Evolutionary conservation across 1,284 basidiomycete genomes (phyloP), one percentile per base, ranked within the genome.

Genomic region (Sporisorium scitamineum): DNA sequence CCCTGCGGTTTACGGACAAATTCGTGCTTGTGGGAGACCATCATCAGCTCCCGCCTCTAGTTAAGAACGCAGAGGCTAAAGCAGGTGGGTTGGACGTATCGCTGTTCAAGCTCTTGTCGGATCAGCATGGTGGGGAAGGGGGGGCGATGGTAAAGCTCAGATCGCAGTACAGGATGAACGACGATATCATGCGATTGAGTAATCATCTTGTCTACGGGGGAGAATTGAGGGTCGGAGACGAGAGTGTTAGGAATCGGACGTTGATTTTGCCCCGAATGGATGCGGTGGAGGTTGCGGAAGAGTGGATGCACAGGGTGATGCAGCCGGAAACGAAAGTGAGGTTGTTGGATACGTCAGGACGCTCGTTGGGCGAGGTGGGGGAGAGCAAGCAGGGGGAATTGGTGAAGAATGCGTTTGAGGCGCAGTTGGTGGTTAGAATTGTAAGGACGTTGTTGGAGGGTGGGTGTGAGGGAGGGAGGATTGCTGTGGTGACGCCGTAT

Each of bases 11-110:
- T 78, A 94, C 95, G 3, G 90, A 94, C 52, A 93, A 89, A 56
- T 99, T 98, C 76, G 90, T 99, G 1, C 91, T 99, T 9, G 95
- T 99, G 11, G 96, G 96, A 2, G 96, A 99, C 85, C 96, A 98
- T 86, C 94, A 93, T 86, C 97, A 99, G 84, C 90, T 99, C 2
- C 95, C 96, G 18, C 97, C 83, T 20, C 68, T 85, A 92, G 94
- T 97, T 29, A 91, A 92, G 60, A 95, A 93, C 79, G 88, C 87
- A 0, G 89, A 89, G 14, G 97, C 97, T 0, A 90, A 91, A 29
- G 57, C 48, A 24, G 93, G 92, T 3, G 97, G 96, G 0, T 87
- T 98, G 27, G 94, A 97, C 73, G 88, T 93, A 1, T 95, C 94
- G 0, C 89, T 99, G 10, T 99, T 99, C 88, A 90, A 93, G 53